Evolutionary conservation across 2,329 filamentous ascomycete genomes (phyloP).

Genomic region (Mariannaea sp.): DNA sequence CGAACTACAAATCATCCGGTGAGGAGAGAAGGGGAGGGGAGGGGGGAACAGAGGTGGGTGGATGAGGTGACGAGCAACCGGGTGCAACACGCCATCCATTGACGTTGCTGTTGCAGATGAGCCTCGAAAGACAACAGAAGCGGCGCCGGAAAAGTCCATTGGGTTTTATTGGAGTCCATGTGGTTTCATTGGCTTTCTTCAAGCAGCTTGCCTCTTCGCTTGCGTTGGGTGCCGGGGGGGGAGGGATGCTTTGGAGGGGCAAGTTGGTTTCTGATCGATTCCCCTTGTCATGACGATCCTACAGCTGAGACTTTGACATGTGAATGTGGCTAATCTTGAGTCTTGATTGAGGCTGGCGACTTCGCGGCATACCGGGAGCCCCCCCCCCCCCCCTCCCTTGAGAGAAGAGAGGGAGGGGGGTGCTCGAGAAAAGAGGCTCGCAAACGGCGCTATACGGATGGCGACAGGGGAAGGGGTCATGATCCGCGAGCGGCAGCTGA

Average conservation of each 20-base stretch:
- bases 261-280: slow-evolving; percentile 10
- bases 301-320: slow-evolving; percentile 34
- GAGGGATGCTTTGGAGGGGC: no score
- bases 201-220: slow-evolving; percentile 15
- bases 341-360: slow-evolving; percentile 5
- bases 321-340: slow-evolving; percentile 40
- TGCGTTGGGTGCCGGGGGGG: no score
- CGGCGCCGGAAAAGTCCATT: slow-evolving; percentile 12
- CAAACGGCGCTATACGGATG: background rate
- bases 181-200: slow-evolving; percentile 11
- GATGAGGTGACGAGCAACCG: slow-evolving; percentile 26
- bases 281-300: slow-evolving; percentile 19
- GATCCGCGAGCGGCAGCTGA: slow-evolving; percentile 12
- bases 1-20: background rate
- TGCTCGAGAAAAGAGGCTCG: no score
- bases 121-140: slow-evolving; percentile 13
- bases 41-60: slow-evolving; percentile 10
- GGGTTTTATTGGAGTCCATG: no score
- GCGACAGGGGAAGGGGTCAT: background rate
- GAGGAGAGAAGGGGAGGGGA: no score
- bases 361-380: slow-evolving; percentile 23
- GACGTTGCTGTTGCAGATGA: slow-evolving; percentile 19
- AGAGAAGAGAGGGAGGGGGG: no score
- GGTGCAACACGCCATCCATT: slow-evolving; percentile 26
- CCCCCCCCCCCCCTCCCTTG: background rate